These are phyloP conservation scores for Globisporangium acanthophoron DNA, from an alignment of 352 stramenopile genomes.

Conservation along the genomic window DNA sequence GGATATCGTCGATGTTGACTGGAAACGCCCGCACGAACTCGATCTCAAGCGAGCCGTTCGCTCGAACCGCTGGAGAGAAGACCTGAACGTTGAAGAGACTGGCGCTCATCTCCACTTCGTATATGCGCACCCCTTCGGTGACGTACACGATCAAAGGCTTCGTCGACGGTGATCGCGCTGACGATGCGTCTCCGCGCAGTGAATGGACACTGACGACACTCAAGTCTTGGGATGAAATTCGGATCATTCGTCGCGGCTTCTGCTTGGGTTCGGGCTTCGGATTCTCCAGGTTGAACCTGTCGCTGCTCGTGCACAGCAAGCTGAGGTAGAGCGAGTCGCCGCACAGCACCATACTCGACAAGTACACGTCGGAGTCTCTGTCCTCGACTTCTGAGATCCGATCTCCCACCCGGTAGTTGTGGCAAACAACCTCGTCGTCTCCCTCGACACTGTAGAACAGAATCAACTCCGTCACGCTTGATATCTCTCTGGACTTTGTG, in stretches of 20 bases:
- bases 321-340: conserved; percentile 40
- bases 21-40: conserved; percentile 22
- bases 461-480: conserved; percentile 21
- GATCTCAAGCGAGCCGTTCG: conserved; percentile 11
- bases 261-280: conserved; percentile 1
- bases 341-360: conserved; percentile 46
- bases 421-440: conserved; percentile 12
- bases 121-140: conserved; percentile 49
- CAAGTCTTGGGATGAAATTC: conserved; percentile 18
- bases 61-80: conserved; percentile 18
- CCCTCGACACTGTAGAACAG: conserved; percentile 19
- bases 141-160: conserved; percentile 34
- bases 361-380: conserved; percentile 19
- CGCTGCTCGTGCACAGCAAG: conserved; percentile 23
- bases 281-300: conserved; percentile 13
- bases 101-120: conserved; percentile 39
- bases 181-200: neutral
- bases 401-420: conserved; percentile 22
- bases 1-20: conserved; percentile 32
- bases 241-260: conserved; percentile 20
- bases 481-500: conserved; percentile 15
- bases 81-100: conserved; percentile 33
- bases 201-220: conserved; percentile 7
- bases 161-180: conserved; percentile 3
- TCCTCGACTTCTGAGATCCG: conserved; percentile 30